Evolutionary conservation across 2,329 filamentous ascomycete species (phyloP), one percentile per base, ranked within the genome.

Genomic region (Diaporthe australafricana): DNA sequence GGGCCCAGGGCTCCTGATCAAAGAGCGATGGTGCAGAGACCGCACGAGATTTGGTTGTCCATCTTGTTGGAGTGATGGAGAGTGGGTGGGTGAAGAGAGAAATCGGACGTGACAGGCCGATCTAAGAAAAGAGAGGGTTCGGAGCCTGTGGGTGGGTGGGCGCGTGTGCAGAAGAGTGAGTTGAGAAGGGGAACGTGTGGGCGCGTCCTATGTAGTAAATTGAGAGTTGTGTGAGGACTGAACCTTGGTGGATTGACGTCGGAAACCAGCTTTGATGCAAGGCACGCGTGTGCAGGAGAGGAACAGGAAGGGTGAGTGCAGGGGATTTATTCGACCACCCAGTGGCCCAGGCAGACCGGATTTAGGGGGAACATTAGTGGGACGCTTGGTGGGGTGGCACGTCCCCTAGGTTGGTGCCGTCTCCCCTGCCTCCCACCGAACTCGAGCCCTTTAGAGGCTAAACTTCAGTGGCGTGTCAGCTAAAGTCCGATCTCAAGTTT

Each of bases 1-100:
- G 70, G 63, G 52, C 63, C 50, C 57, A 42, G 57, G 70, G 70
- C 72, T 69, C 70, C 70, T 32, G 70, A 73, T 73, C 63, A 73
- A 72, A 73, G 72, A 69, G 56, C 65, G 30, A 60, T 63, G 65
- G 27, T 60, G 40, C 40, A 57, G 16, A 48, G 47, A 72, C 55
- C 57, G 65, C 50, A 67, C 45, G 55, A 57, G 47, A 53, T 60
- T 47, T 69, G 57, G 52, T 69, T 65, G 70, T 73, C 72, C 72
- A 73, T 73, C 60, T 73, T 73, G 72, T 42, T 38, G 25, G 47
- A 35, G 50, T 65, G 60, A 65, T 65, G 60, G 52, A 7, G 20
- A 56, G 56, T 12, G 38, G 60, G 60, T 27, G 30, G 45, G 32
- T 35, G 5, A 35, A 35, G 30, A 6, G 14, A 32, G 42, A 20